Percentiles rank a stretch among this genome's conserved stretches.
phyloP scores from a whole-genome alignment of 2,329 filamentous ascomycete genomes.

The Colletotrichum simmondsii region DNA sequence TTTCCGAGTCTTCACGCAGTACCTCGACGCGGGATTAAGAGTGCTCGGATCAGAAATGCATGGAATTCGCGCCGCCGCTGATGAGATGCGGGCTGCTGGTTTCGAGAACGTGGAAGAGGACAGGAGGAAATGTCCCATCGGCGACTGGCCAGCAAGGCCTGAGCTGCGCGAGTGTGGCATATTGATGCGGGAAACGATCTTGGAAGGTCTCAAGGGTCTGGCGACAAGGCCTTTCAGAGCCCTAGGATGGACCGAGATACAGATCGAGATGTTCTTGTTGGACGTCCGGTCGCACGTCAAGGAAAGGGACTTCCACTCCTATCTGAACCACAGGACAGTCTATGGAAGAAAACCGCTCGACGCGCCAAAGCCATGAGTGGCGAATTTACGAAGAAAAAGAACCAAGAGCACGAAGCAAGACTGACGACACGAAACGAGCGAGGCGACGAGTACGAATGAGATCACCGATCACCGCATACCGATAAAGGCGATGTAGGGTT shows the following conservation, averaged over 20 bases:
- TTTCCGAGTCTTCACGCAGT: conserved; percentile 57
- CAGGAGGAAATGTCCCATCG: conserved; percentile 59
- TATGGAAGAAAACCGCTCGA: conserved; percentile 50
- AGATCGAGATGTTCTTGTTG: conserved; percentile 57
- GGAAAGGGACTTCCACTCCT: conserved; percentile 49
- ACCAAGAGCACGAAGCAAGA: neutral
- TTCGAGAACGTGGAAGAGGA: conserved; percentile 54
- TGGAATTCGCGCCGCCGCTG: conserved; percentile 48
- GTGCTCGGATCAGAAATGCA: conserved; percentile 55
- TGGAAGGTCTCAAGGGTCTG: conserved; percentile 53
- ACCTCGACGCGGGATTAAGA: conserved; percentile 52
- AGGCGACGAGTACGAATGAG: neutral
- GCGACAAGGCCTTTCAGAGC: conserved; percentile 50
- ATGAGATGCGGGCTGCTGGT: conserved; percentile 51
- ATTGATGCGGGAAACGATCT: conserved; percentile 54
- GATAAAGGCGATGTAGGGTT: neutral
- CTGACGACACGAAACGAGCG: neutral
- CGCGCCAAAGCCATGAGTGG: neutral
- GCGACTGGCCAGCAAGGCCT: conserved; percentile 57
- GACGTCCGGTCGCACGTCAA: conserved; percentile 53
- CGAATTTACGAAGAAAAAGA: neutral
- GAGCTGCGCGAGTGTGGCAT: conserved; percentile 52
- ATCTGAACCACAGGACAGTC: conserved; percentile 52
- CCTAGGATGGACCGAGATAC: conserved; percentile 51
- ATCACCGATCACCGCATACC: neutral